phyloP scores from a whole-genome alignment of 352 stramenopile genomes.

The Phytophthora podocarpi region DNA sequence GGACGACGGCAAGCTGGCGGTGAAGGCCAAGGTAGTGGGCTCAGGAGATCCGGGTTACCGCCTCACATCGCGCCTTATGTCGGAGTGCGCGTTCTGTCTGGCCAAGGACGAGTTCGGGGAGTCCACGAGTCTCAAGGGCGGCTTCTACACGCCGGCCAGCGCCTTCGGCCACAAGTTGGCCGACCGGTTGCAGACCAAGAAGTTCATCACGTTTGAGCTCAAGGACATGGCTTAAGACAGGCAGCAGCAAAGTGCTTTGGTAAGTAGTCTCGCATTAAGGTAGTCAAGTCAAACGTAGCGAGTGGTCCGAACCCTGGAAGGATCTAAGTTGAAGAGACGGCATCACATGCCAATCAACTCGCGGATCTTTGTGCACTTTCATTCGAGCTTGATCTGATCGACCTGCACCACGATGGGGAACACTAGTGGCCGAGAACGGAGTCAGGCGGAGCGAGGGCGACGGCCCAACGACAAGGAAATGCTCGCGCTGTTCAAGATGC shows the following conservation, averaged over 20 bases:
- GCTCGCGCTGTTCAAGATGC: slow-evolving; percentile 63
- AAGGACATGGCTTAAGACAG: slow-evolving; percentile 30
- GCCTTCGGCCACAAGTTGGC: slow-evolving; percentile 61
- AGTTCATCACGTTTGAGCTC: slow-evolving; percentile 59
- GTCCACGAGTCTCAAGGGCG: slow-evolving; percentile 30
- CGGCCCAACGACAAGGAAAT: slow-evolving; percentile 67
- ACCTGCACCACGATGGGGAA: slow-evolving; percentile 49
- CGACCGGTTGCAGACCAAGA: slow-evolving; percentile 56
- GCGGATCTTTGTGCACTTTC: slow-evolving; percentile 12
- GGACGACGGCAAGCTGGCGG: slow-evolving; percentile 43
- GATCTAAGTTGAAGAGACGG: slow-evolving; percentile 14
- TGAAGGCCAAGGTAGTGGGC: slow-evolving; percentile 47
- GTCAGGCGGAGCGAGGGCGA: slow-evolving; percentile 45
- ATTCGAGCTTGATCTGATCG: slow-evolving; percentile 5
- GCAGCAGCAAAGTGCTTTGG: slow-evolving; percentile 1
- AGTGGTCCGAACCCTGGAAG: slow-evolving; percentile 9
- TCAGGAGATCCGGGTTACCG: slow-evolving; percentile 60
- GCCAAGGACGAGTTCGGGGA: slow-evolving; percentile 50
- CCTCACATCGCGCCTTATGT: slow-evolving; percentile 59
- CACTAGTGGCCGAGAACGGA: slow-evolving; percentile 32
- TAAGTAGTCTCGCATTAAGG: slow-evolving; percentile 5
- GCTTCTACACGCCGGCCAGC: slow-evolving; percentile 67
- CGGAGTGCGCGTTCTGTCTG: slow-evolving; percentile 65
- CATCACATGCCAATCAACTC: slow-evolving; percentile 27
- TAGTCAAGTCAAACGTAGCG: slow-evolving; percentile 2